phyloP scores from a whole-genome alignment of 345 rosid genomes.

The Syzygium aqueum region DNA sequence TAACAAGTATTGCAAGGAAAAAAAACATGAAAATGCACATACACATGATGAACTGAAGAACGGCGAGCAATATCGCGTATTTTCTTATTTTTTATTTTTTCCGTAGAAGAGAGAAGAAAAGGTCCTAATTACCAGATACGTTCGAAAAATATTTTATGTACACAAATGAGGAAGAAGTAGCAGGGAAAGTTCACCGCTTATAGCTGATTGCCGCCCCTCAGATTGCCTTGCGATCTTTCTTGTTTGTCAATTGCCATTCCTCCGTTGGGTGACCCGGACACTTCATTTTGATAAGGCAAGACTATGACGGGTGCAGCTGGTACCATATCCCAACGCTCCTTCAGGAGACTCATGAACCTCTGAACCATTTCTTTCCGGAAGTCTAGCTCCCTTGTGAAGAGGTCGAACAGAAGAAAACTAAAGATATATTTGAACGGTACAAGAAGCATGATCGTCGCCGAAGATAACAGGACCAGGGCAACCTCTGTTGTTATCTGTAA shows the following conservation, averaged over 20 bases:
- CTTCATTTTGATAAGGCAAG: constrained; percentile 50
- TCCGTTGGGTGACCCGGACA: constrained; percentile 23
- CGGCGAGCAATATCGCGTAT: neutral
- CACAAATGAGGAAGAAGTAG: neutral
- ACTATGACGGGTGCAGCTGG: constrained; percentile 84
- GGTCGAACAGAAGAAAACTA: constrained; percentile 56
- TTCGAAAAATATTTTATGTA: neutral
- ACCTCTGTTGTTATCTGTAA: constrained; percentile 78
- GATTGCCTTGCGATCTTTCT: constrained; percentile 8
- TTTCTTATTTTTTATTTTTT: neutral
- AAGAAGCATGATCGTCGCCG: constrained; percentile 46
- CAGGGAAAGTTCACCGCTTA: neutral
- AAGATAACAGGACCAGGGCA: constrained; percentile 50
- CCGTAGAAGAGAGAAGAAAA: neutral
- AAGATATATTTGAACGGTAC: constrained; percentile 82
- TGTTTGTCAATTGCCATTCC: constrained; percentile 22
- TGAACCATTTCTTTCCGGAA: constrained; percentile 72
- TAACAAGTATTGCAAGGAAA: neutral
- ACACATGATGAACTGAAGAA: neutral
- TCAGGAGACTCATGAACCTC: constrained; percentile 42
- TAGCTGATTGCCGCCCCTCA: neutral
- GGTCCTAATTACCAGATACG: neutral
- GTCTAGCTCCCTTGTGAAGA: constrained; percentile 81
- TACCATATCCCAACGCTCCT: constrained; percentile 82
- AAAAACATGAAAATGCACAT: neutral